phyloP scores from a whole-genome alignment of 2,329 filamentous ascomycete genomes.

The Scytalidium lignicola region DNA sequence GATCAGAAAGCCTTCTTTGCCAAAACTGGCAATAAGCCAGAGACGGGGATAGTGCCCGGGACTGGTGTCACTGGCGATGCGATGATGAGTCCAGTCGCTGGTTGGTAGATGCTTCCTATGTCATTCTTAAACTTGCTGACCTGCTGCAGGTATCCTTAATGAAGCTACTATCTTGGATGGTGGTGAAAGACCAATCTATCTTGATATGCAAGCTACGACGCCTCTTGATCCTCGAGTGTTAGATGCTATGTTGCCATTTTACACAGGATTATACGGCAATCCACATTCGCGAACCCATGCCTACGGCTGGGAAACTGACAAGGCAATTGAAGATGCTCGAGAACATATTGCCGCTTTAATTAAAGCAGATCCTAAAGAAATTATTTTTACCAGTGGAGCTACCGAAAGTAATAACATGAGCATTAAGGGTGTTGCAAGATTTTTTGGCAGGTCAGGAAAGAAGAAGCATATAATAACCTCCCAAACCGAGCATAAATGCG shows the following conservation, averaged over 20 bases:
- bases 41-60: conserved; percentile 20
- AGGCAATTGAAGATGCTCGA: conserved; percentile 83
- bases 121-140: conserved; percentile 11
- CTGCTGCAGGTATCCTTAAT: conserved; percentile 66
- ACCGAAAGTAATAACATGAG: conserved; percentile 99
- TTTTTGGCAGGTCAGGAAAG: conserved; percentile 88
- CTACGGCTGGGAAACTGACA: conserved; percentile 98
- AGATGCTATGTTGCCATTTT: conserved; percentile 93
- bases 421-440: conserved; percentile 94
- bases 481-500: conserved; percentile 98
- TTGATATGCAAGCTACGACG: conserved; percentile 97
- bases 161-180: conserved; percentile 91
- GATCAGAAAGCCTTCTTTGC: conserved; percentile 79
- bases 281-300: conserved; percentile 96
- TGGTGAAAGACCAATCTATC: conserved; percentile 89
- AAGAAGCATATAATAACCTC: conserved; percentile 98
- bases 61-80: conserved; percentile 37
- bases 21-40: conserved; percentile 27
- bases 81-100: conserved; percentile 76
- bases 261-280: conserved; percentile 91
- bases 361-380: conserved; percentile 93
- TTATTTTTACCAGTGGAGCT: conserved; percentile 96
- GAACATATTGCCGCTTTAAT: conserved; percentile 80
- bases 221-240: conserved; percentile 91
- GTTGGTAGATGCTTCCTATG: conserved; percentile 29